Base-by-base conservation (phyloP, 306 rosid genomes). In the Castanea sativa region DNA sequence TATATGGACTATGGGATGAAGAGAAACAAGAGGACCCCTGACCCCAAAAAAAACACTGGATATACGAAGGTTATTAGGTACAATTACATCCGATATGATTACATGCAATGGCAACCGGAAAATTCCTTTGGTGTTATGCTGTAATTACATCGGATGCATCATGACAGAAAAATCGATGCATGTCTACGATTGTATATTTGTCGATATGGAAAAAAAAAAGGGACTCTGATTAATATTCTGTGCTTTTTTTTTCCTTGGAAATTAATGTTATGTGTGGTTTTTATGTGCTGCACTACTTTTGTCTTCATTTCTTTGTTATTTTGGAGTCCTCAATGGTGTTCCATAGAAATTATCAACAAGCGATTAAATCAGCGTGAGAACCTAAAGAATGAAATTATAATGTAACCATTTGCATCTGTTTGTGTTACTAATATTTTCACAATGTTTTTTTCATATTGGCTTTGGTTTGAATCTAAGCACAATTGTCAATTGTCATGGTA, bases 141-240 rank as follows among this genome's bases (percentile, higher is more conserved):
- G 15, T n/a, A 33, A 35, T 35, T 35, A 68, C 29, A 68, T 38
- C 72, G n/a, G 2, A 19, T 33, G 29, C 53, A 10, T 35, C 52
- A 32, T 35, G 53, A 68, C 18, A 45, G 10, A 79, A 35, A 53
- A 45, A 27, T 43, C 21, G 38, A 52, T 15, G 51, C 38, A 61
- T 65, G 55, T 16, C 27, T 23, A 64, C 13, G 71, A 16, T 71
- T 7, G 49, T 16, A 52, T 65, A 74, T 79, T 76, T 63, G 81
- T 69, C 41, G 57, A 65, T 77, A 70, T 60, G 51, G 49, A 32
- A 38, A 30, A 32, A 29, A 30, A 13, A 21, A 23, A 76, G 41
- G 1, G 58, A 8, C 45, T 38, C 73, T 32, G 52, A 68, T 45
- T 68, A 68, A 68, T 68, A 33, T 68, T 49, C 52, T 35, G 49